Evolutionary conservation across 176 grass and related monocot genomes (phyloP).

Genomic region (Carex kokanica): DNA sequence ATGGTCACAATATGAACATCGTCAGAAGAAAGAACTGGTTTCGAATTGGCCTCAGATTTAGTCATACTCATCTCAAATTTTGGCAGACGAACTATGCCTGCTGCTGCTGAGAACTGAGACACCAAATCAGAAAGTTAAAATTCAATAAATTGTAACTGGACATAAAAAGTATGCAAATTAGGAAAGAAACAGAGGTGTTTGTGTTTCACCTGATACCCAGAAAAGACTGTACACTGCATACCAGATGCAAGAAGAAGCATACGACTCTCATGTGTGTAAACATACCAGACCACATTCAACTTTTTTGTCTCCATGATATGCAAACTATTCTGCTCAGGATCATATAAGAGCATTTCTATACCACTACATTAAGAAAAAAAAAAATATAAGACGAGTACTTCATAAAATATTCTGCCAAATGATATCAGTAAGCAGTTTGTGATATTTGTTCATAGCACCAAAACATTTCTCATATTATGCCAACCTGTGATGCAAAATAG

Average conservation of each 20-base stretch:
- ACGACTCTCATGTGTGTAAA: conserved; percentile 94
- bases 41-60: conserved; percentile 79
- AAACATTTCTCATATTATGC: neutral
- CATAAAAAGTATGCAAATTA: conserved; percentile 8
- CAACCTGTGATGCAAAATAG: neutral
- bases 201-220: conserved; percentile 73
- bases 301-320: conserved; percentile 70
- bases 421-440: neutral
- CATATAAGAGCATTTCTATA: conserved; percentile 82
- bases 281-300: conserved; percentile 76
- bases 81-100: conserved; percentile 72
- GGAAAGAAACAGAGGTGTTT: neutral
- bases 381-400: neutral
- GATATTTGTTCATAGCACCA: neutral
- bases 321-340: conserved; percentile 65
- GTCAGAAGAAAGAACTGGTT: conserved; percentile 79
- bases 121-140: conserved; percentile 4
- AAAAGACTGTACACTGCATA: conserved; percentile 81
- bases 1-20: conserved; percentile 94
- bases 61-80: conserved; percentile 96
- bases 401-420: neutral
- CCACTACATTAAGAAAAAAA: conserved; percentile 45
- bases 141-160: neutral
- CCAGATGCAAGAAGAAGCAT: conserved; percentile 93
- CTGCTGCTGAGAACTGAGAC: conserved; percentile 66